Evolutionary conservation across 1,139 yeast species (phyloP).

Genomic region (Candida dubliniensis): DNA sequence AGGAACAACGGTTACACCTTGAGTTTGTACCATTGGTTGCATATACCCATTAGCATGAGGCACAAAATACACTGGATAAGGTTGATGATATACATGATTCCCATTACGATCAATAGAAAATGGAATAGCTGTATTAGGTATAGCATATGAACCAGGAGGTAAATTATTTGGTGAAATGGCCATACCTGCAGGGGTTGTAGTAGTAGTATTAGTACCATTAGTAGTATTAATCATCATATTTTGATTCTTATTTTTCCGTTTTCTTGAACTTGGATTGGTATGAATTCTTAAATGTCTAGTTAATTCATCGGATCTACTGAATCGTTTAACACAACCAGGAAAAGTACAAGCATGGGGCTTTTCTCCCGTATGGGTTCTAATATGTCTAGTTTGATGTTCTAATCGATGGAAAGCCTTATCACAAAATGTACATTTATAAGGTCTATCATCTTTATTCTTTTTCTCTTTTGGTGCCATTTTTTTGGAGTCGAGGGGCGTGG

Average conservation of each 20-base stretch:
- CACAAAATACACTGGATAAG: constrained; percentile 38
- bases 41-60: constrained; percentile 21
- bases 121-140: constrained; percentile 22
- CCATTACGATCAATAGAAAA: constrained; percentile 38
- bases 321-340: constrained; percentile 84
- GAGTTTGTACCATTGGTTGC: constrained; percentile 12
- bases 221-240: not conserved
- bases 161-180: not conserved
- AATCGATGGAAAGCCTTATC: constrained; percentile 88
- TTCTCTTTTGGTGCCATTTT: constrained; percentile 2
- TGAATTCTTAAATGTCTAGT: constrained; percentile 90
- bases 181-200: too few species aligned
- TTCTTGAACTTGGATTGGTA: constrained; percentile 69
- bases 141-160: constrained; percentile 6
- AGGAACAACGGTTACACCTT: constrained; percentile 5
- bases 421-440: constrained; percentile 90
- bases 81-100: constrained; percentile 33
- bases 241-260: constrained; percentile 31
- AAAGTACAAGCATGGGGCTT: constrained; percentile 87
- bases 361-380: constrained; percentile 94
- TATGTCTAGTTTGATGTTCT: constrained; percentile 93
- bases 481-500: not conserved
- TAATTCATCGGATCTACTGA: constrained; percentile 85
- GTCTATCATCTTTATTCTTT: constrained; percentile 36
- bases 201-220: constrained; percentile 8